phyloP scores from a whole-genome alignment of 2,329 filamentous ascomycete genomes.

The Chrysosporium queenslandicum region DNA sequence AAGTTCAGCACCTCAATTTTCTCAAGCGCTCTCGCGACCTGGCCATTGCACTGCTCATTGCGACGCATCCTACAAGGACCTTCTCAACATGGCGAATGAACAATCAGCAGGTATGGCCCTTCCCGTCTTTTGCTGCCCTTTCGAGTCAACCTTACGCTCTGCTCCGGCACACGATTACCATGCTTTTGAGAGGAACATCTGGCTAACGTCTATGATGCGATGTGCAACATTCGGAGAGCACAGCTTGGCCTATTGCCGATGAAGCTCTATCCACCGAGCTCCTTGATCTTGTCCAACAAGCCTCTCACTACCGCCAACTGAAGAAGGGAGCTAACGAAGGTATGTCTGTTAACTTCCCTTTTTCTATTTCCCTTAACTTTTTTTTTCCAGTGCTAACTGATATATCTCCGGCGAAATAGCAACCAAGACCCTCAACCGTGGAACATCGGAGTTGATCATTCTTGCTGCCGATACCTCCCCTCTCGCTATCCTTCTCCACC shows the following conservation, averaged over 20 bases:
- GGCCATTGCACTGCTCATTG: constrained; percentile 14
- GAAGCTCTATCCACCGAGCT: constrained; percentile 68
- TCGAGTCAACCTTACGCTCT: neutral
- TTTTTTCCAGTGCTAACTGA: neutral
- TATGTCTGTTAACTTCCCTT: constrained; percentile 21
- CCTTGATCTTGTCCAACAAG: constrained; percentile 70
- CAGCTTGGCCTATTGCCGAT: constrained; percentile 64
- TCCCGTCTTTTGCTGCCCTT: neutral
- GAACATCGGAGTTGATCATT: constrained; percentile 80
- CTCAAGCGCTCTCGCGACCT: neutral
- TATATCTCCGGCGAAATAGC: constrained; percentile 28
- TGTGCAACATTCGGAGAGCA: no score
- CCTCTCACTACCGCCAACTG: constrained; percentile 53
- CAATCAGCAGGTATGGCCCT: constrained; percentile 17
- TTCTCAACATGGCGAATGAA: constrained; percentile 17
- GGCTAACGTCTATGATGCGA: constrained; percentile 9
- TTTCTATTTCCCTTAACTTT: neutral
- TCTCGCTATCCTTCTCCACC: constrained; percentile 76
- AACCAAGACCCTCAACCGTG: constrained; percentile 84
- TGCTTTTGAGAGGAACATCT: no score
- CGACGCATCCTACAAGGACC: constrained; percentile 14
- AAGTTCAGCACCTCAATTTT: neutral
- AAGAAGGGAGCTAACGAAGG: constrained; percentile 83
- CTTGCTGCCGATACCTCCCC: constrained; percentile 82
- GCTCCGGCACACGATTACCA: no score